Evolutionary conservation across 148 eudicot genomes (phyloP).

Genomic region (Suaeda aralocaspica): DNA sequence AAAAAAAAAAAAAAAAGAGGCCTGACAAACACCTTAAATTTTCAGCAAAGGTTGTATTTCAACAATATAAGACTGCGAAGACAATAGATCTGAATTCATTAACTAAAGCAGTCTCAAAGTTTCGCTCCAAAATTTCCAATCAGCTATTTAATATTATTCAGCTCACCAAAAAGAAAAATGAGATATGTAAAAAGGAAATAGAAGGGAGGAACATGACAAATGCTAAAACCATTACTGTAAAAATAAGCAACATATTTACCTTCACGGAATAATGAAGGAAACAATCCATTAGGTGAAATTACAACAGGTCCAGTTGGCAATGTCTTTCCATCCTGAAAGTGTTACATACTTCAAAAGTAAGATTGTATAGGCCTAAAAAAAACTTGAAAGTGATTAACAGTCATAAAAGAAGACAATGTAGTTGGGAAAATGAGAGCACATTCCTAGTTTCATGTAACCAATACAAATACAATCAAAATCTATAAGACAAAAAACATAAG

Average conservation of each 20-base stretch:
- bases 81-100: too few species aligned
- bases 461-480: too few species aligned
- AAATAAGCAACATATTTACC: slow-evolving; percentile 38
- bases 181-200: too few species aligned
- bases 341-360: slow-evolving; percentile 9
- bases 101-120: too few species aligned
- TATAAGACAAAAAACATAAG: not conserved
- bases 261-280: slow-evolving; percentile 93
- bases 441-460: not conserved
- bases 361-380: slow-evolving; percentile 5
- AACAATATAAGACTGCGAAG: too few species aligned
- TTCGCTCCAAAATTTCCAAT: too few species aligned
- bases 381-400: not conserved
- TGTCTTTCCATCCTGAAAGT: slow-evolving; percentile 89
- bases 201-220: not conserved
- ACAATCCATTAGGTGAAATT: slow-evolving; percentile 94
- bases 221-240: not conserved
- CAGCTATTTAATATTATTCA: too few species aligned
- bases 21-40: too few species aligned
- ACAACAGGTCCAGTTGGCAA: slow-evolving; percentile 95
- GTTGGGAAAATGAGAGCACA: not conserved
- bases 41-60: too few species aligned
- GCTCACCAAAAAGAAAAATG: too few species aligned
- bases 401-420: not conserved
- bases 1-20: too few species aligned